A percentile compares a stretch with the other conserved stretches of the same genome.
Conservation (phyloP, 257 asterid species). For the Primulina eburnea region DNA sequence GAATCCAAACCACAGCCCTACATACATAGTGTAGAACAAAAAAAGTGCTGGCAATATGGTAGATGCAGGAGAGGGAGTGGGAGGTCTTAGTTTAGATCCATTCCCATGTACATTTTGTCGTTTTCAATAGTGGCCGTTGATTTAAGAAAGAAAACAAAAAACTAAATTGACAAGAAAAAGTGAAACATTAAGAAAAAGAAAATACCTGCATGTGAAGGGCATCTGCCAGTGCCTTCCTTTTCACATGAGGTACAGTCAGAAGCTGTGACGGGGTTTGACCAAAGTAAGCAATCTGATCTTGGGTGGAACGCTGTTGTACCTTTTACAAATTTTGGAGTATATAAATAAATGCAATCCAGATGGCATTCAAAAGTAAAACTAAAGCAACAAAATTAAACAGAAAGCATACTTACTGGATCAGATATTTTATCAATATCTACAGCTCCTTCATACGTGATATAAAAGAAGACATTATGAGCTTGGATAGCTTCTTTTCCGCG, state of each 20-base stretch:
- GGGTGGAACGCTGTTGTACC: constrained; percentile 93
- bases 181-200: constrained; percentile 15
- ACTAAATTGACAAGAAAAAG: constrained; percentile 10
- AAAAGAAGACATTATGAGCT: constrained; percentile 91
- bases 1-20: neutral
- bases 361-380: constrained; percentile 20
- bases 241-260: constrained; percentile 82
- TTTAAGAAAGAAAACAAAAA: constrained; percentile 13
- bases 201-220: constrained; percentile 95
- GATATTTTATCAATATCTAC: constrained; percentile 93
- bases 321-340: constrained; percentile 31
- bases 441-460: constrained; percentile 95
- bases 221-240: constrained; percentile 76
- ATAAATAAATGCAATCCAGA: constrained; percentile 19
- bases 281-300: constrained; percentile 97
- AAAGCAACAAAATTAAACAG: constrained; percentile 17
- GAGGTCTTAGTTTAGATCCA: neutral
- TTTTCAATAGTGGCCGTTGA: too few species aligned
- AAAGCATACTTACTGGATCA: constrained; percentile 69
- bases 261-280: constrained; percentile 99
- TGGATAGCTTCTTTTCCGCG: constrained; percentile 97
- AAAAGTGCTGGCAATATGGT: neutral
- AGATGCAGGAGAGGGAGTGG: neutral
- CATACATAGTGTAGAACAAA: neutral
- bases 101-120: neutral